Base-by-base conservation (phyloP, 331 rosid genomes). In the Dryas integrifolia region DNA sequence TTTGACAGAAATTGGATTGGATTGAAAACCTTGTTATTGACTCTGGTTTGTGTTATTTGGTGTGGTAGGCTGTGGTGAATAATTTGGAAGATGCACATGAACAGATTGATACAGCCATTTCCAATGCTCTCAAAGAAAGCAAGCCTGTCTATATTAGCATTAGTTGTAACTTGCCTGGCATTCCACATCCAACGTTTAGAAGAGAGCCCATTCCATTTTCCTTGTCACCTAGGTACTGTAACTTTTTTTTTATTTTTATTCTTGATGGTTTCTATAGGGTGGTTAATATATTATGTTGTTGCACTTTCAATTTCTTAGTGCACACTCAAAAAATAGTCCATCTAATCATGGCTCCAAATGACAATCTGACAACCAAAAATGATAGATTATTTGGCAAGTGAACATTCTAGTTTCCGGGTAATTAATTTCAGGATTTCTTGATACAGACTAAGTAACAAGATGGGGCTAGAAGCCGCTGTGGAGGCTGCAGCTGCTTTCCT, bases 81-180 rank as follows among this genome's bases (percentile, higher is more conserved):
- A 72, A 84, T 64, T 63, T 81, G 75, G 85, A 78, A 58, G 85
- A 84, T 61, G 88, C 83, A 9, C 83, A 78, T 72, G 83, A 76
- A 68, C 69, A 40, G 53, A 72, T 85, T 69, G 88, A 85, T 59
- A 75, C 60, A 66, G 84, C 88, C 26, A 76, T 85, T 45, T 85
- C 88, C 5, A 85, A 84, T 2, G 80, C 77, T 63, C 70, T 85
- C 13, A 79, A 58, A 44, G 82, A 85, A 79, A 79, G 84, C 84
- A 85, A 79, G 60, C 88, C 85, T 49, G 85, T 84, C 35, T 84
- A 81, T 49, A 68, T 84, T 39, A 84, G 88, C 74, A 62, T 84
- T 9, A 79, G 82, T 55, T 79, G 88, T 64, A 82, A 85, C 75
- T 74, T 85, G 72, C 83, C 81, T 5, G 83, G 48, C 57, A 71